Conservation (phyloP, 257 asterid species). For the Salvia splendens region DNA sequence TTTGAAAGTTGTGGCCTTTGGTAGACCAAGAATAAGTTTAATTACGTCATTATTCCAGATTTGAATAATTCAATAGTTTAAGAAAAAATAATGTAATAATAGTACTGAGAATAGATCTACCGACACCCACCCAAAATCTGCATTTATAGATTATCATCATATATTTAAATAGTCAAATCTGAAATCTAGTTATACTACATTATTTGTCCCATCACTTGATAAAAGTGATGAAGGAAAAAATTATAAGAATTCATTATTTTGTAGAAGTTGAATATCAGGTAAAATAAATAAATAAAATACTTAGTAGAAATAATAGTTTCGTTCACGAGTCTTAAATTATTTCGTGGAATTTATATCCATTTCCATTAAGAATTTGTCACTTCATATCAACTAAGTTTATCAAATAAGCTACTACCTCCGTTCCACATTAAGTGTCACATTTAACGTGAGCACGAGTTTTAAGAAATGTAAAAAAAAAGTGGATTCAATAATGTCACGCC, state of each 20-base stretch:
- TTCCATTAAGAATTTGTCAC: background rate
- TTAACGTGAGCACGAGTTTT: too few relatives aligned
- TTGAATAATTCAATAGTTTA: background rate
- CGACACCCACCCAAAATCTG: conserved; percentile 34
- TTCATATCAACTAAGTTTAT: background rate
- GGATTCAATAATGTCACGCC: too few relatives aligned
- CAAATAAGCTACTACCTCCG: too few relatives aligned
- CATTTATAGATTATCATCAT: conserved; percentile 36
- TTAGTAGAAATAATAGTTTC: too few relatives aligned
- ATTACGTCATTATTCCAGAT: background rate
- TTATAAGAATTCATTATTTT: background rate
- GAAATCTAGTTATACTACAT: conserved; percentile 20
- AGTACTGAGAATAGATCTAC: conserved; percentile 28
- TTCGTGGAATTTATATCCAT: background rate
- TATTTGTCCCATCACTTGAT: conserved; percentile 3
- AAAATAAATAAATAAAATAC: background rate
- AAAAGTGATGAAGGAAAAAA: background rate
- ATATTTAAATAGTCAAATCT: conserved; percentile 28
- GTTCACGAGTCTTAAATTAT: background rate
- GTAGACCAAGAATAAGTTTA: conserved; percentile 9
- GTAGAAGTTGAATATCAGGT: background rate
- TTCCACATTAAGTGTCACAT: too few relatives aligned
- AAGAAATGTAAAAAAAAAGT: too few relatives aligned
- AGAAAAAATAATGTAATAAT: background rate
- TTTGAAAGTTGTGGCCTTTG: background rate